Evolutionary conservation across 805 yeast genomes (phyloP).

Genomic region (Kodamaea jinghongensis): DNA sequence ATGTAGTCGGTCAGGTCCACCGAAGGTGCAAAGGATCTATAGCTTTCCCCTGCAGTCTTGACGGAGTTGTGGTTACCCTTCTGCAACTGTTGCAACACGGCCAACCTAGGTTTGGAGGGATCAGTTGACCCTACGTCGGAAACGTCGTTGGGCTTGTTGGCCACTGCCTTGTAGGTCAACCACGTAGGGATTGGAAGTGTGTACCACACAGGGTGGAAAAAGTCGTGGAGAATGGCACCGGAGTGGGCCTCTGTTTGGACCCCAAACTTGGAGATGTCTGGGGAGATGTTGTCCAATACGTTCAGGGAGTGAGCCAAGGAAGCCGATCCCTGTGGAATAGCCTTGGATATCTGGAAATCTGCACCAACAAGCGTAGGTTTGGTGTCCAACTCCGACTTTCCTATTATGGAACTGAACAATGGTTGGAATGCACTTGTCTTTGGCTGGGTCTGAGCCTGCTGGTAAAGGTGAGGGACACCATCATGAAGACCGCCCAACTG

Average conservation of each 20-base stretch:
- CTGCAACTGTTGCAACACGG: slow-evolving; percentile 25
- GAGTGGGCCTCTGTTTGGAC: slow-evolving; percentile 29
- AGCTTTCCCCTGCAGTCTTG: slow-evolving; percentile 20
- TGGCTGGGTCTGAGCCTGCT: slow-evolving; percentile 22
- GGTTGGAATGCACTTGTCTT: slow-evolving; percentile 54
- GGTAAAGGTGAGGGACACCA: slow-evolving; percentile 12
- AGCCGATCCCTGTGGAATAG: slow-evolving; percentile 48
- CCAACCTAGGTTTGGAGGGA: slow-evolving; percentile 13
- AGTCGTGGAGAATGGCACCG: slow-evolving; percentile 37
- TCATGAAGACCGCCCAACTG: slow-evolving; percentile 10
- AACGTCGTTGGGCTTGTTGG: slow-evolving; percentile 15
- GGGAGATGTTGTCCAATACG: slow-evolving; percentile 31
- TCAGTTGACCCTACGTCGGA: slow-evolving; percentile 6
- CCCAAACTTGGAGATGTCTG: slow-evolving; percentile 31
- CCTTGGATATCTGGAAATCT: slow-evolving; percentile 62
- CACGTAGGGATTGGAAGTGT: slow-evolving; percentile 43
- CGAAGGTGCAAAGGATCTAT: slow-evolving; percentile 37
- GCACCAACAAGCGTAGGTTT: slow-evolving; percentile 68
- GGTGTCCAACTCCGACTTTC: slow-evolving; percentile 71
- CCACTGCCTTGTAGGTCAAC: slow-evolving; percentile 31
- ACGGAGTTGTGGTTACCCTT: slow-evolving; percentile 19
- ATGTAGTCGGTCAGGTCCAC: slow-evolving; percentile 34
- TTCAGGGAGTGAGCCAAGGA: slow-evolving; percentile 20
- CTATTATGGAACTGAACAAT: slow-evolving; percentile 69
- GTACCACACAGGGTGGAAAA: slow-evolving; percentile 46